Base-by-base conservation (phyloP, 1,284 basidiomycete genomes). In the Trametes polyzona region DNA sequence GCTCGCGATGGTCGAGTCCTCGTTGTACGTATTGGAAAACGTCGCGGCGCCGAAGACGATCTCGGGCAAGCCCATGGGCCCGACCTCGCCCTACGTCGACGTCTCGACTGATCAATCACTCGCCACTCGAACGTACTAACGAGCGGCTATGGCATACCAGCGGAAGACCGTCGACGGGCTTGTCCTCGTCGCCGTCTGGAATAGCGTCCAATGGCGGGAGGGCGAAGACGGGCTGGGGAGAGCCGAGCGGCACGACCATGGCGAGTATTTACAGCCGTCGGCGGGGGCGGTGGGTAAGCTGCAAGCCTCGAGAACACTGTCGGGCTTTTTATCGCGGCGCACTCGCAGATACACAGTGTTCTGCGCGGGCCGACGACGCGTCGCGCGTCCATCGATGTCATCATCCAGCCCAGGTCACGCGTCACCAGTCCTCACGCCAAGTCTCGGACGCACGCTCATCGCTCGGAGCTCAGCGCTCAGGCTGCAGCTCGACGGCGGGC, bases 1-100 rank as follows among this genome's bases (percentile, higher is more conserved):
- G 43, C 86, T 83, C 19, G 78, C 68, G 24, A 94, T 71, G 54
- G 83, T 75, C n/a, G 81, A 81, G 48, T 87, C 82, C 12, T 77
- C 71, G 61, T 90, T 92, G 71, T 96, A 96, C 44, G 84, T 77
- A 26, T 80, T 78, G 0, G 88, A 91, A 66, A 95, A 89, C 3
- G 91, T 74, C 0, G 85, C 93, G 40, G 84, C 84, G 11, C 89
- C 88, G 10, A 90, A 80, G 2, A 88, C 74, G 26, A 91, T 67
- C 16, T 80, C 77, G 10, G 88, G 82, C 5, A 86, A 58, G 12
- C 64, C 58, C 29, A 73, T 54, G 1, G 71, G 57, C 14, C 75
- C 78, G 33, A 74, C 43, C 65, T 70, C 59, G 36, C 62, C 67
- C 66, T 67, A 40, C 23, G 4, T 19, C 35, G 36, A 19, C 23